Evolutionary conservation across 179 eudicot genomes (phyloP), one percentile per base, ranked within the genome.

Genomic region (Silene noctiflora): DNA sequence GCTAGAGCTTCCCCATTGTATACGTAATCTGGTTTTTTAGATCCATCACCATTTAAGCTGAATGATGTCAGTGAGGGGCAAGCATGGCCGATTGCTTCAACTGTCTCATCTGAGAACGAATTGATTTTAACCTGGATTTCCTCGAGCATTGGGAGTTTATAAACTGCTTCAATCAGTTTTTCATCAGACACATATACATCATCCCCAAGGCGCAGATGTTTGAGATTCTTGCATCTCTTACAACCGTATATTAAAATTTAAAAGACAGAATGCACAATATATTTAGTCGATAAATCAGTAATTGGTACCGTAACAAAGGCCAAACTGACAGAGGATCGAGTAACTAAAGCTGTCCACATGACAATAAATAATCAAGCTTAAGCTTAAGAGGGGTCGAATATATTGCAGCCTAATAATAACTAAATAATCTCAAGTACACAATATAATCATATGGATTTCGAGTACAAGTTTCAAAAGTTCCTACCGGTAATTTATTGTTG

Each of bases 31-130:
- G 6, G 5, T 1, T 24, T 1, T 31, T 17, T 71, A 17, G 76
- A 75, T n/a, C 33, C 75, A 6, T 33, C 79, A n/a, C 58, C 19
- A 16, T 76, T 76, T 2, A 80, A 12, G 27, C 68, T 76, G 31
- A 80, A 80, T 58, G 83, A 71, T 44, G 67, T 71, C 39, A 80
- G 17, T 55, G 73, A 71, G 0, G 76, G 73, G 33, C 81, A 78
- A 7, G 68, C 44, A 19, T 6, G 29, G 9, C 81, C 81, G 17
- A 78, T 27, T 64, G 71, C 75, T 44, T 65, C 72, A 14, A 78
- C 4, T 33, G 71, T 39, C 1, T 56, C 67, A 0, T 21, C 25
- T 1, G 35, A 20, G 67, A 72, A 63, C 1, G 27, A 20, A 60
- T 67, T 73, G 31, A 66, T n/a, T 56, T 65, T 66, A 55, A 78